phyloP scores from a whole-genome alignment of 2,329 filamentous ascomycete species.

The Chrysosporium keratinophilum region DNA sequence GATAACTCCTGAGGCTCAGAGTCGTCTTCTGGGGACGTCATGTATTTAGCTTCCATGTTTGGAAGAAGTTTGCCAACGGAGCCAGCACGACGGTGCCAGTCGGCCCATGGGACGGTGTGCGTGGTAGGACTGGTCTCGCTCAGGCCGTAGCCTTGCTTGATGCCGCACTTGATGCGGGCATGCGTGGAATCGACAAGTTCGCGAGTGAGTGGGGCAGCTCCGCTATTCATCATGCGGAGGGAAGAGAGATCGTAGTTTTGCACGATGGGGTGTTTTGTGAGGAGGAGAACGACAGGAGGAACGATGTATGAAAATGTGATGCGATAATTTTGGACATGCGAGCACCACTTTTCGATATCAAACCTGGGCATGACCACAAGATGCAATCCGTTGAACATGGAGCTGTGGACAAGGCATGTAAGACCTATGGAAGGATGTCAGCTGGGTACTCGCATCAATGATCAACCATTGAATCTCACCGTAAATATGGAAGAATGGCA shows the following conservation, averaged over 20 bases:
- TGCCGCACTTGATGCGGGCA: slow-evolving; percentile 60
- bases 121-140: slow-evolving; percentile 77
- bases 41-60: slow-evolving; percentile 72
- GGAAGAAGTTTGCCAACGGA: slow-evolving; percentile 68
- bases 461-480: slow-evolving; percentile 40
- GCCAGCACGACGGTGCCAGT: slow-evolving; percentile 67
- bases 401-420: slow-evolving; percentile 59
- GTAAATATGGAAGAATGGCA: slow-evolving; percentile 90
- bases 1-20: slow-evolving; percentile 46
- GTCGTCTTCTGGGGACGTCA: slow-evolving; percentile 47
- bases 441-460: neutral
- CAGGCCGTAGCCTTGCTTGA: slow-evolving; percentile 90
- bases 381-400: slow-evolving; percentile 54
- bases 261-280: slow-evolving; percentile 69
- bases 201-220: slow-evolving; percentile 70
- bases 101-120: slow-evolving; percentile 60
- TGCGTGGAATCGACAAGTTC: slow-evolving; percentile 71
- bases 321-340: slow-evolving; percentile 60
- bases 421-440: slow-evolving; percentile 42
- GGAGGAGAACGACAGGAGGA: slow-evolving; percentile 68
- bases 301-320: slow-evolving; percentile 75
- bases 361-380: slow-evolving; percentile 68
- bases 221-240: slow-evolving; percentile 75
- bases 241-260: slow-evolving; percentile 69
- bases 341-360: slow-evolving; percentile 68